Base-by-base conservation (phyloP, 768 basidiomycete genomes). In the Collybia nuda region DNA sequence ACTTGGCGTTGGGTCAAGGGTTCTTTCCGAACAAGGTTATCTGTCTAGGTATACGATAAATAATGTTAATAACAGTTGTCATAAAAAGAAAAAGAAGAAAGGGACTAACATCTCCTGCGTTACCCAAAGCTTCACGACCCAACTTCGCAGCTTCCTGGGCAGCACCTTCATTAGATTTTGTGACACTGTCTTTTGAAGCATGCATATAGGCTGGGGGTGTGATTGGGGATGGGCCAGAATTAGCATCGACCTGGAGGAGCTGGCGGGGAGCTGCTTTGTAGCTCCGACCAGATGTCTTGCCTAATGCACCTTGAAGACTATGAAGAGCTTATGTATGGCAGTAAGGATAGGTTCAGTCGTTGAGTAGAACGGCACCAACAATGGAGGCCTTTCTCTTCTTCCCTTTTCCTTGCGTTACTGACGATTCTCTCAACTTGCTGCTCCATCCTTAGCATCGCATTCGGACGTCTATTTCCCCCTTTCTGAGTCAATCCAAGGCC, bases 231-330 rank as follows among this genome's bases (percentile, higher is more conserved):
- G 68, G 58, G 29, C 66, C 59, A 36, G 75, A 56, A 53, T 73
- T 69, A 43, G 82, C 62, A 51, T 91, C 88, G 7, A 98, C 93
- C 66, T 98, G 93, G 3, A 99, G 79, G 21, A 98, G 82, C 53
- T 97, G 96, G 37, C 96, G 82, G 12, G 97, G 97, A n/a, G 95
- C 95, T 24, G 94, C 93, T 60, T 93, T 94, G 63, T 94, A 91
- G 53, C 93, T 95, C 49, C 96, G 78, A 21, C 93, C 89, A 29
- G 94, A 92, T 1, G 95, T 96, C 68, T 88, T 94, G 6, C 97
- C 97, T 3, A 99, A 79, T 6, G 94, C 97, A 48, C 96, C 95
- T 73, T 97, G 85, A 12, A 96, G 77, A 64, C 82, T 90, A 61
- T 86, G 85, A 17, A 85, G 60, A 39, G 84, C 88, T 90, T 44